Conservation (phyloP, 2,329 filamentous ascomycete genomes). For the Alternaria rosae region DNA sequence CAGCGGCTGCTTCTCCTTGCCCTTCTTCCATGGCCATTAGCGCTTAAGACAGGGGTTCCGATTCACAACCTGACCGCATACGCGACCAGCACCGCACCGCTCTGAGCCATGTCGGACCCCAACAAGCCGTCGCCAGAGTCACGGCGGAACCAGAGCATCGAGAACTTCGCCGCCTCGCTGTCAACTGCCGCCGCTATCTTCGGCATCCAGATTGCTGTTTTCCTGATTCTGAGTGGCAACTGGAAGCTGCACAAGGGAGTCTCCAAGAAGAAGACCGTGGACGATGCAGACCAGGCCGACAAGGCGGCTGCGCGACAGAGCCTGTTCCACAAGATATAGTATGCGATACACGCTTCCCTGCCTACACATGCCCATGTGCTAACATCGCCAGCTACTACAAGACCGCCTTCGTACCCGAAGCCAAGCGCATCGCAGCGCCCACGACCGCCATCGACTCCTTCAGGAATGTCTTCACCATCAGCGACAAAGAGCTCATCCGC, state of each 20-base stretch:
- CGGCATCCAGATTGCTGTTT: slow-evolving; percentile 43
- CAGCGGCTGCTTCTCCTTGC: slow-evolving; percentile 1
- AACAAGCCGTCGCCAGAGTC: slow-evolving; percentile 3
- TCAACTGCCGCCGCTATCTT: slow-evolving; percentile 47
- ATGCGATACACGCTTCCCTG: slow-evolving; percentile 8
- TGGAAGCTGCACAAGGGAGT: slow-evolving; percentile 41
- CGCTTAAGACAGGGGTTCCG: slow-evolving; percentile 15
- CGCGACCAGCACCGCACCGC: slow-evolving; percentile 6
- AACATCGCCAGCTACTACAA: slow-evolving; percentile 46
- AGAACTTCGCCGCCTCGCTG: slow-evolving; percentile 48
- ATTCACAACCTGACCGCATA: slow-evolving; percentile 2
- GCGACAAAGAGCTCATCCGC: slow-evolving; percentile 84
- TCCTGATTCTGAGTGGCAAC: slow-evolving; percentile 49
- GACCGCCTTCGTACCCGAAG: slow-evolving; percentile 47
- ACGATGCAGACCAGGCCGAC: slow-evolving; percentile 12
- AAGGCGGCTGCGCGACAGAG: slow-evolving; percentile 40
- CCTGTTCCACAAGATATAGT: slow-evolving; percentile 51
- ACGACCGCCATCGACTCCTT: slow-evolving; percentile 47
- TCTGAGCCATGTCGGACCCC: slow-evolving; percentile 14
- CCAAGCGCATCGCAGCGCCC: slow-evolving; percentile 45
- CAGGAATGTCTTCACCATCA: slow-evolving; percentile 68
- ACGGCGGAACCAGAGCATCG: slow-evolving; percentile 43
- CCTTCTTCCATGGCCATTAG: slow-evolving; percentile 13
- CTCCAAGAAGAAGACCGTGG: slow-evolving; percentile 18
- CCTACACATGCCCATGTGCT: slow-evolving; percentile 12